Evolutionary conservation across 1,139 yeast genomes (phyloP).

Genomic region (Suhomyces kunorum): DNA sequence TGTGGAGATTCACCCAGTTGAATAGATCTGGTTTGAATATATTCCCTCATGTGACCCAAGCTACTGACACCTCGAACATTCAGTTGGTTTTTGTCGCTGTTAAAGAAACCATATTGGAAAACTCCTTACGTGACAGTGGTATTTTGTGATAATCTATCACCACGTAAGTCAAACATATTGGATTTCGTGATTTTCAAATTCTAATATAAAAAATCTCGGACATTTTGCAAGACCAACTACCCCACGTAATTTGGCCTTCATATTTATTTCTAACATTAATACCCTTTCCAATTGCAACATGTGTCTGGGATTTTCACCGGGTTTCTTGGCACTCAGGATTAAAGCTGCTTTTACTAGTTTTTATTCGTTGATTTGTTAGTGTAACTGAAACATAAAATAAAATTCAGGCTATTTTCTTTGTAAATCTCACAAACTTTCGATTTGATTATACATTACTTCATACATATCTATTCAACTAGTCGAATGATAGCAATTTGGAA

Average conservation of each 20-base stretch:
- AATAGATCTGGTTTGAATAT: slow-evolving; percentile 80
- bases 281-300: not conserved
- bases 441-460: slow-evolving; percentile 10
- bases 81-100: slow-evolving; percentile 89
- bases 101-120: slow-evolving; percentile 84
- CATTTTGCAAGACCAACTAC: not conserved
- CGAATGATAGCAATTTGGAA: slow-evolving; percentile 7
- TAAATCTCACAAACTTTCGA: not conserved
- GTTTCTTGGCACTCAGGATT: slow-evolving; percentile 1
- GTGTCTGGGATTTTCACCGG: not conserved
- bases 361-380: not conserved
- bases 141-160: slow-evolving; percentile 43
- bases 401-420: not conserved
- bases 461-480: slow-evolving; percentile 14
- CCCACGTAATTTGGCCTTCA: not conserved
- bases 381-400: slow-evolving; percentile 1
- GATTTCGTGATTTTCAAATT: not conserved
- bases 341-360: slow-evolving; percentile 1
- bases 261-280: slow-evolving; percentile 6
- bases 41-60: slow-evolving; percentile 91
- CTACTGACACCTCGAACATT: slow-evolving; percentile 89
- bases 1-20: slow-evolving; percentile 87
- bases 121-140: slow-evolving; percentile 83
- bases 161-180: not conserved
- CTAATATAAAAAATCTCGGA: slow-evolving; percentile 1